Evolutionary conservation across 768 basidiomycete species (phyloP), one percentile per base, ranked within the genome.

Genomic region (Rhodotorula taiwanensis): DNA sequence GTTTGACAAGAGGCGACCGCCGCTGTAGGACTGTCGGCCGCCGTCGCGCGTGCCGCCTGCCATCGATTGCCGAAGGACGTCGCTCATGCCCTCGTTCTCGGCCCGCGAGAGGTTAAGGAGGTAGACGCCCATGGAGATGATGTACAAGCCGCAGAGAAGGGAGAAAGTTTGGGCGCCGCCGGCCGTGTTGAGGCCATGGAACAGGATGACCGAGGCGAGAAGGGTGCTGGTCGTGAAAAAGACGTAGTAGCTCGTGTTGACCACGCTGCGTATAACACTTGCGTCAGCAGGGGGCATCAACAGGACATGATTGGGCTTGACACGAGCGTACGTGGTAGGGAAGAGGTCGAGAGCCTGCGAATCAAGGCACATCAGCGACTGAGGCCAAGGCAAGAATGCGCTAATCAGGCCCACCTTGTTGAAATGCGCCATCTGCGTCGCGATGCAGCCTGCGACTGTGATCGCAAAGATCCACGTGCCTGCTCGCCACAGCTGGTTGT

Each of bases 71-170:
- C 72, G 73, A 43, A 25, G n/a, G 33, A 23, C 33, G 36, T 39
- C 36, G 36, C 36, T 16, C 36, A 39, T 39, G 36, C 36, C 36
- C 27, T 68, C 63, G 56, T 43, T 55, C 25, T 62, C 67, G 25
- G 66, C 63, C n/a, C 67, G 64, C 7, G 70, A 69, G 23, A 70
- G 60, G 58, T 72, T 73, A 72, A 95, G 83, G 44, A 95, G 82
- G 76, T 95, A 89, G n/a, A 99, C 95, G 41, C 95, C 95, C 66
- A 95, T 82, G 79, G 95, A 98, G 55, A 90, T 99, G 71, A 89
- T 84, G 70, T 86, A 78, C 76, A 98, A 94, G 48, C 95, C 95
- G 53, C 84, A 82, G 60, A 98, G 79, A 34, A 99, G 84, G 3
- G 91, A 93, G 34, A 93, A 72, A 36, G 89, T 90, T 74, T 90